Percentiles rank a stretch among this genome's conserved stretches.
Evolutionary conservation across 116 monocot genomes (phyloP).

Genomic region (Cymodocea nodosa): DNA sequence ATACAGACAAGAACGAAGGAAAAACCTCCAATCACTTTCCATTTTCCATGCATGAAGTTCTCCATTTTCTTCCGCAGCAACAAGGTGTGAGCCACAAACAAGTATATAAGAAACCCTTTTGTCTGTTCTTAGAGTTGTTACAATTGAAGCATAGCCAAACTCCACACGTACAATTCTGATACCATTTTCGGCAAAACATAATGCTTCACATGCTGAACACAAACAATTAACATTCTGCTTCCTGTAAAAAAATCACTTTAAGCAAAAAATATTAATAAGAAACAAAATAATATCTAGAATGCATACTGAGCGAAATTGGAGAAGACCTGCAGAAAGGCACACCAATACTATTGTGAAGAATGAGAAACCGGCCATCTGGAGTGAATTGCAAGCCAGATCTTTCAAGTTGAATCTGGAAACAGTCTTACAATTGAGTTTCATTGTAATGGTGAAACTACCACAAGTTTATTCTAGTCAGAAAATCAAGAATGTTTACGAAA

Average conservation of each 20-base stretch:
- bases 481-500: not conserved
- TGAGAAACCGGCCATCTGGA: slow-evolving; percentile 43
- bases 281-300: not conserved
- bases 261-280: not conserved
- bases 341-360: slow-evolving; percentile 48
- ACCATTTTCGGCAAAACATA: slow-evolving; percentile 31
- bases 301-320: not conserved
- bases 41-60: slow-evolving; percentile 70
- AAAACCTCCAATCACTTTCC: slow-evolving; percentile 65
- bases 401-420: slow-evolving; percentile 36
- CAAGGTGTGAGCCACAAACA: slow-evolving; percentile 59
- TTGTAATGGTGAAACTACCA: not conserved
- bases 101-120: slow-evolving; percentile 42
- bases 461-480: not conserved
- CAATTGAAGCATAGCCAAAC: slow-evolving; percentile 61
- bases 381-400: slow-evolving; percentile 56
- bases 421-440: not conserved
- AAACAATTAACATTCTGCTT: slow-evolving; percentile 42
- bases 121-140: slow-evolving; percentile 29
- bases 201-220: slow-evolving; percentile 45
- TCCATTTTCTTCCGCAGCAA: slow-evolving; percentile 51
- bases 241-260: slow-evolving; percentile 24
- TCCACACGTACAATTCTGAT: slow-evolving; percentile 51
- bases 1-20: not conserved
- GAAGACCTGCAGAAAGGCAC: slow-evolving; percentile 79